Evolutionary conservation across 2,329 filamentous ascomycete genomes (phyloP).

Genomic region (Aspergillus terreus): DNA sequence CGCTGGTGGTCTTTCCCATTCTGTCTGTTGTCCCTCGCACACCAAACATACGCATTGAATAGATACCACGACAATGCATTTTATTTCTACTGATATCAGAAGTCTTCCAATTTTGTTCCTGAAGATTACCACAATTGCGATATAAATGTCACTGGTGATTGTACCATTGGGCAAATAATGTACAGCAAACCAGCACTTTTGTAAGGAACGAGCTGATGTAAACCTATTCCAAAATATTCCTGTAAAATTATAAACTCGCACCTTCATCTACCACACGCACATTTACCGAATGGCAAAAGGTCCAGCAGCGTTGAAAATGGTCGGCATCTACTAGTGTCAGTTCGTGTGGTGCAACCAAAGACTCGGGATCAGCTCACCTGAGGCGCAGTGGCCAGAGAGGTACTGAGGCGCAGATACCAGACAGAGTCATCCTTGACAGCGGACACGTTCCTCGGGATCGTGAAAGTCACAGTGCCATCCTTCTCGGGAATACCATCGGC

Average conservation of each 20-base stretch:
- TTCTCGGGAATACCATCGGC: constrained; percentile 14
- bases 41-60: too few relatives aligned
- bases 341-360: background rate
- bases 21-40: too few relatives aligned
- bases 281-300: constrained; percentile 20
- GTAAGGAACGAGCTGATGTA: too few relatives aligned
- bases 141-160: too few relatives aligned
- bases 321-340: constrained; percentile 21
- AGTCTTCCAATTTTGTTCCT: too few relatives aligned
- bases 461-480: constrained; percentile 18
- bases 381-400: constrained; percentile 21
- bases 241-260: background rate
- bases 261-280: constrained; percentile 5
- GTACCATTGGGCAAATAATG: too few relatives aligned
- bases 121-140: too few relatives aligned
- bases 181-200: too few relatives aligned
- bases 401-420: constrained; percentile 28
- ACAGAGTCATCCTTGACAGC: constrained; percentile 21
- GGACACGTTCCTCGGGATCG: constrained; percentile 23
- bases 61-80: too few relatives aligned
- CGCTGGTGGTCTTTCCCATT: too few relatives aligned
- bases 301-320: constrained; percentile 24
- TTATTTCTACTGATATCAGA: too few relatives aligned
- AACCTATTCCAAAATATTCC: too few relatives aligned
- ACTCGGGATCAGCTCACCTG: constrained; percentile 20